Conservation (phyloP, 2,329 filamentous ascomycete species). For the Lasiodiplodia hormozganensis region DNA sequence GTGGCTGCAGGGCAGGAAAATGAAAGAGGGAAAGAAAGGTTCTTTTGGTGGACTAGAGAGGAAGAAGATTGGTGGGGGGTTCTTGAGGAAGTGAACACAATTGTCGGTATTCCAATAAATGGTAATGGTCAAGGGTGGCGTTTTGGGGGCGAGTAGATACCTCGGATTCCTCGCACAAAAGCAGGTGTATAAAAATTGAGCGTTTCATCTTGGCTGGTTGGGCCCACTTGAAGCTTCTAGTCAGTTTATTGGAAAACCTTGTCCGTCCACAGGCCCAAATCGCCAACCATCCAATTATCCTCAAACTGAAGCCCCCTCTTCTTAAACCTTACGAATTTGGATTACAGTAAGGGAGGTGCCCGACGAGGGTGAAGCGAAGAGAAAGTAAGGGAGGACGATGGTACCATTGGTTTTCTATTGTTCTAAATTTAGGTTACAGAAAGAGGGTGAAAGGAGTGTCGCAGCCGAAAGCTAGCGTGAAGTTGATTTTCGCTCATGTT, state of each 20-base stretch:
- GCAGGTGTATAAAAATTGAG: not conserved
- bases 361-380: not conserved
- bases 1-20: slow-evolving; percentile 52
- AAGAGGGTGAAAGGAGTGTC: not conserved
- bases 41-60: slow-evolving; percentile 37
- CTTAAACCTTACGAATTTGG: not conserved
- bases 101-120: not conserved
- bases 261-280: too few relatives aligned
- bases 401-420: not conserved
- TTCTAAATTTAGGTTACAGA: not conserved
- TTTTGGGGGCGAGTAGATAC: slow-evolving; percentile 1
- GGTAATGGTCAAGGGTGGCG: not conserved
- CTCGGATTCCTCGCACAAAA: slow-evolving; percentile 8
- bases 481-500: too few relatives aligned
- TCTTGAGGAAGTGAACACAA: slow-evolving; percentile 35
- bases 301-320: too few relatives aligned
- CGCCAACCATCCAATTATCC: too few relatives aligned
- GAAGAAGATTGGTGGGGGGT: slow-evolving; percentile 38
- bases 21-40: slow-evolving; percentile 35
- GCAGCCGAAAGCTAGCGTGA: too few relatives aligned
- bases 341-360: not conserved
- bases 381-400: not conserved
- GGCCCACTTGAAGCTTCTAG: too few relatives aligned
- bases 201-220: not conserved
- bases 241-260: too few relatives aligned